Evolutionary conservation across 192 early-diverging fungal species (phyloP), one percentile per base, ranked within the genome.

Genomic region (Gonapodya sp.): DNA sequence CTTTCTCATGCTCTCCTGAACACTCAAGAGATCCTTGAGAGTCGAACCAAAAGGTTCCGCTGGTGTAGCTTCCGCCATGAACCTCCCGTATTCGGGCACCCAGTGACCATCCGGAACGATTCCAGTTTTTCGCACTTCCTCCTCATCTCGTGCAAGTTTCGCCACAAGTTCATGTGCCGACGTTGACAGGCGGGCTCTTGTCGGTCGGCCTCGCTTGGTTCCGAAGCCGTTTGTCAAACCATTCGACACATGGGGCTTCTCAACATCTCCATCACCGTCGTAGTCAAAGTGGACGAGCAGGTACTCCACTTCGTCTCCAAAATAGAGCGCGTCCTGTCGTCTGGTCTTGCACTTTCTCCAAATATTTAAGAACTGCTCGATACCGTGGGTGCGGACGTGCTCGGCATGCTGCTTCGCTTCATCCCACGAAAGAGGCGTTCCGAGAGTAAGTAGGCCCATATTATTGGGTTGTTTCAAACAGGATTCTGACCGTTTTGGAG

Each of bases 231-330:
- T 64, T 8, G 24, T 24, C 24, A 16, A 16, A 16, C 8, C 46
- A 64, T 8, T 64, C n/a, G n/a, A n/a, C n/a, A n/a, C n/a, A n/a
- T n/a, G n/a, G n/a, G n/a, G n/a, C 8, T 64, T 64, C 24, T 8
- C 24, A 16, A 16, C 46, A 8, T 64, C 46, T 16, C 24, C 46
- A 64, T 64, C 46, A 16, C 46, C 87, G 73, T 89, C 85, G 34
- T 93, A 92, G 82, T 99, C 93, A 35, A 93, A 91, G 33, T 90
- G 84, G 35, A 98, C 90, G 35, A 98, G 94, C 82, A 96, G 90
- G 86, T 98, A 99, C 14, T 77, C 75, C 88, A 96, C 95, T 91
- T 99, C 97, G 82, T 99, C 97, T 79, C 97, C 97, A 96, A 96
- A 99, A 30, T 95, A 86, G 14, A 97, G 88, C 77, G 87, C 87